These are phyloP conservation scores for Myxozyma udenii DNA, from an alignment of 805 yeast species.

Conservation along the genomic window DNA sequence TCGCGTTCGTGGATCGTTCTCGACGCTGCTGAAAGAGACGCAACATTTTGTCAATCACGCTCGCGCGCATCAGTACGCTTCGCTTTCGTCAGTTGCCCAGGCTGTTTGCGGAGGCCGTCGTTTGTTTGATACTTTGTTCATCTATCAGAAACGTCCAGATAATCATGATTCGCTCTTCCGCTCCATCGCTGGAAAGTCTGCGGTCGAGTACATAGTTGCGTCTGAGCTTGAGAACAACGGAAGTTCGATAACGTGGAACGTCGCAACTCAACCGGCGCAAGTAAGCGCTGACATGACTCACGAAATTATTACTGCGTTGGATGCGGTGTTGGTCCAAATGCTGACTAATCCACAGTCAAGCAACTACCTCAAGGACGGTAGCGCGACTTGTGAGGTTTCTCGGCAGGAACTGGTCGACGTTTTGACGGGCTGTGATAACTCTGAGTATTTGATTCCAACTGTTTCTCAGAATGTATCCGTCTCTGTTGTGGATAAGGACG, in stretches of 20 bases:
- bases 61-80: constrained; percentile 11
- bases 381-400: too few relatives aligned
- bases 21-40: constrained; percentile 9
- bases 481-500: constrained; percentile 2
- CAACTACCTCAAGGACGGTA: too few relatives aligned
- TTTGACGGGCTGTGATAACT: too few relatives aligned
- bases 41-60: constrained; percentile 4
- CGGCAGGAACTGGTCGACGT: too few relatives aligned
- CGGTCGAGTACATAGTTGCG: constrained; percentile 27
- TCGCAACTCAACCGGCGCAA: constrained; percentile 8
- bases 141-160: constrained; percentile 17
- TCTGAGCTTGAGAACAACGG: constrained; percentile 19
- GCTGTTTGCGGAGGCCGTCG: constrained; percentile 8
- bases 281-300: background rate
- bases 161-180: constrained; percentile 14
- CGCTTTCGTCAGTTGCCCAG: constrained; percentile 7
- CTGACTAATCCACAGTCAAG: background rate
- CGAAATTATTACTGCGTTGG: constrained; percentile 12
- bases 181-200: constrained; percentile 9
- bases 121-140: constrained; percentile 30
- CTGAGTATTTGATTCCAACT: too few relatives aligned
- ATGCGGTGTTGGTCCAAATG: constrained; percentile 7
- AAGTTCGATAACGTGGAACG: constrained; percentile 17
- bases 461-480: too few relatives aligned
- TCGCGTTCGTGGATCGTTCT: constrained; percentile 3